Conservation (phyloP, 345 rosid species). For the Brassica juncea region DNA sequence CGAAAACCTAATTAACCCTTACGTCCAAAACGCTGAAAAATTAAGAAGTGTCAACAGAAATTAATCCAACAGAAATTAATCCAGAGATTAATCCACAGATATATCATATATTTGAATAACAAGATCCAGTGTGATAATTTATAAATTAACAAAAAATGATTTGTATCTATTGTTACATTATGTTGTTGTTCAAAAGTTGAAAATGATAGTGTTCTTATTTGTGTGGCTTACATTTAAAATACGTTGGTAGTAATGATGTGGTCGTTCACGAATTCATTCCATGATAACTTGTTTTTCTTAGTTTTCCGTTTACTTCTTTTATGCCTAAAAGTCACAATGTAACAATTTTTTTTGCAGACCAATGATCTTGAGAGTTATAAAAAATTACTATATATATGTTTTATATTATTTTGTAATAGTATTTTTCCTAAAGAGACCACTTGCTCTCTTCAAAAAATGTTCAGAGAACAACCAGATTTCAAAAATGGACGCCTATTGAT, state of each 20-base stretch:
- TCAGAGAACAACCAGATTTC: no score
- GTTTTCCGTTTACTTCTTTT: neutral
- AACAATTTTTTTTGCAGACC: no score
- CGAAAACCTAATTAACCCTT: neutral
- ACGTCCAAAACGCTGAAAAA: neutral
- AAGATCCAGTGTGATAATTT: neutral
- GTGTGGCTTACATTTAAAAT: conserved; percentile 17
- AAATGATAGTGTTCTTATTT: conserved; percentile 11
- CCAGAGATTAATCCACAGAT: neutral
- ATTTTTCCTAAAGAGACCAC: no score
- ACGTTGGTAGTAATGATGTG: neutral
- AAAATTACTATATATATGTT: no score
- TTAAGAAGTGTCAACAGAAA: neutral
- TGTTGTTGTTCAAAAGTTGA: neutral
- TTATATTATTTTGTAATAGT: no score
- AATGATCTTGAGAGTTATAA: no score
- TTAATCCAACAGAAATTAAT: neutral
- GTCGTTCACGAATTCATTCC: neutral
- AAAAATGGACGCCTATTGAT: no score
- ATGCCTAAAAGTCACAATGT: neutral
- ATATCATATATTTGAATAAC: neutral
- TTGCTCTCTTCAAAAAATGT: no score
- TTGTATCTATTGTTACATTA: neutral
- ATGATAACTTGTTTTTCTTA: conserved; percentile 27
- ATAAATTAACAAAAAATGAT: neutral